phyloP scores from a whole-genome alignment of 192 early-diverging fungal genomes.

The Powellomyces hirtus region DNA sequence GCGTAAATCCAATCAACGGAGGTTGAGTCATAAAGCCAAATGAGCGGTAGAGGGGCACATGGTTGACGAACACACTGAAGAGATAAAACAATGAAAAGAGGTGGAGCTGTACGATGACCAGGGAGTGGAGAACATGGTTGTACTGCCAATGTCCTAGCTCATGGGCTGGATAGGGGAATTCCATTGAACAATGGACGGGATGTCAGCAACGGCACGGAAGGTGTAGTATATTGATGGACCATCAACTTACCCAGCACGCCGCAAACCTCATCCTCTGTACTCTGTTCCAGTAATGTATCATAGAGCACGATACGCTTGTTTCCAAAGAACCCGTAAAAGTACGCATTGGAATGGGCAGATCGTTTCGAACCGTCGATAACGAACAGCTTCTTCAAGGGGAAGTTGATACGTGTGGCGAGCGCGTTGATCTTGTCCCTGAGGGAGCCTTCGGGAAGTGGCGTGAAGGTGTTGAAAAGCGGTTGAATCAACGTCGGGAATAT shows the following conservation, averaged over 20 bases:
- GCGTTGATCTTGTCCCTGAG: slow-evolving; percentile 77
- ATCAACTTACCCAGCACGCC: slow-evolving; percentile 78
- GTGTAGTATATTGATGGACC: neutral
- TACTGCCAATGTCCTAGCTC: slow-evolving; percentile 96
- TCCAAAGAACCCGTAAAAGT: slow-evolving; percentile 94
- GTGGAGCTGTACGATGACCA: slow-evolving; percentile 73
- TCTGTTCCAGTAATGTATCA: slow-evolving; percentile 89
- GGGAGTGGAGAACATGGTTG: slow-evolving; percentile 77
- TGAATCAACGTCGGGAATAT: slow-evolving; percentile 95
- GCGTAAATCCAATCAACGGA: slow-evolving; percentile 81
- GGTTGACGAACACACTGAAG: slow-evolving; percentile 69
- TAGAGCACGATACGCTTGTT: slow-evolving; percentile 96
- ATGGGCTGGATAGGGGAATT: slow-evolving; percentile 72
- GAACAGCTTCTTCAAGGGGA: slow-evolving; percentile 91
- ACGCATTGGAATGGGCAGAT: slow-evolving; percentile 91
- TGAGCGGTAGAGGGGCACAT: slow-evolving; percentile 70
- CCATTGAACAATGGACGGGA: no score
- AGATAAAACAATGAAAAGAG: slow-evolving; percentile 61
- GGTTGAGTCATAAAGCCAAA: slow-evolving; percentile 84
- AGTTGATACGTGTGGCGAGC: slow-evolving; percentile 76
- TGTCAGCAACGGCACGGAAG: neutral
- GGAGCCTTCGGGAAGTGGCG: slow-evolving; percentile 77
- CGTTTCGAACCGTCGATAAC: slow-evolving; percentile 93
- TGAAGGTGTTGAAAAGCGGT: slow-evolving; percentile 97
- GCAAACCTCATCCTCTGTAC: slow-evolving; percentile 79